phyloP scores from a whole-genome alignment of 208 protist species.

The Leishmania turanica region DNA sequence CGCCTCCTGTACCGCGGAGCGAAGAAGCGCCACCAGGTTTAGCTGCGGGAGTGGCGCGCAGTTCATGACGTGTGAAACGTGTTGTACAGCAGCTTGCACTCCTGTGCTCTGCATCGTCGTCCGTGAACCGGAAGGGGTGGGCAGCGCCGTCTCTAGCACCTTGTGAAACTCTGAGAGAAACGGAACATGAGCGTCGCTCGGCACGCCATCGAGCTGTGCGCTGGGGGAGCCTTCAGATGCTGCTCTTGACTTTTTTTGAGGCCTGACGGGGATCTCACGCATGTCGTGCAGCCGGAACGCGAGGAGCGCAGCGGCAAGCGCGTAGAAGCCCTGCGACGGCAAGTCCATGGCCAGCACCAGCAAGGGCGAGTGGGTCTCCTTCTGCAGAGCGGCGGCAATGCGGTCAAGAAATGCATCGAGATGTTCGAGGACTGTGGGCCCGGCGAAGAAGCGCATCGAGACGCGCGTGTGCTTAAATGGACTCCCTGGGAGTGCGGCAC shows the following conservation, averaged over 20 bases:
- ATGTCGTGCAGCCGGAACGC: slow-evolving; percentile 20
- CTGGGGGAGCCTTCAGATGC: background rate
- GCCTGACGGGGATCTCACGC: background rate
- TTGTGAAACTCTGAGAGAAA: slow-evolving; percentile 20
- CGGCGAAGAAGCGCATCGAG: slow-evolving; percentile 13
- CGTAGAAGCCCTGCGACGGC: slow-evolving; percentile 22
- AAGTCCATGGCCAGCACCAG: slow-evolving; percentile 25
- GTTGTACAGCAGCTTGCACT: background rate
- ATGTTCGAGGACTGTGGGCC: background rate
- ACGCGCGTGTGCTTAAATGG: slow-evolving; percentile 12
- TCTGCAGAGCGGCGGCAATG: slow-evolving; percentile 6
- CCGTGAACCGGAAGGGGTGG: background rate
- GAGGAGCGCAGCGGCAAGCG: slow-evolving; percentile 21
- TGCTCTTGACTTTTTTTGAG: background rate
- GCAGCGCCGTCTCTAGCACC: slow-evolving; percentile 7
- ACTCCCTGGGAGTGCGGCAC: background rate
- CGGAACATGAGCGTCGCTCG: slow-evolving; percentile 8
- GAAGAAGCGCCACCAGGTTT: slow-evolving; percentile 7
- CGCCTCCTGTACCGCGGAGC: slow-evolving; percentile 13
- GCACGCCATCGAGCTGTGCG: background rate
- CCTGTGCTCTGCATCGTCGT: background rate
- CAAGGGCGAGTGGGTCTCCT: background rate
- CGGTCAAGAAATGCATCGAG: slow-evolving; percentile 18
- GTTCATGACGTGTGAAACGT: slow-evolving; percentile 5
- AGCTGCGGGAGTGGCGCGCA: background rate